These are phyloP conservation scores for Fragilaria radians DNA, from an alignment of 108 stramenopile species.

Conservation along the genomic window DNA sequence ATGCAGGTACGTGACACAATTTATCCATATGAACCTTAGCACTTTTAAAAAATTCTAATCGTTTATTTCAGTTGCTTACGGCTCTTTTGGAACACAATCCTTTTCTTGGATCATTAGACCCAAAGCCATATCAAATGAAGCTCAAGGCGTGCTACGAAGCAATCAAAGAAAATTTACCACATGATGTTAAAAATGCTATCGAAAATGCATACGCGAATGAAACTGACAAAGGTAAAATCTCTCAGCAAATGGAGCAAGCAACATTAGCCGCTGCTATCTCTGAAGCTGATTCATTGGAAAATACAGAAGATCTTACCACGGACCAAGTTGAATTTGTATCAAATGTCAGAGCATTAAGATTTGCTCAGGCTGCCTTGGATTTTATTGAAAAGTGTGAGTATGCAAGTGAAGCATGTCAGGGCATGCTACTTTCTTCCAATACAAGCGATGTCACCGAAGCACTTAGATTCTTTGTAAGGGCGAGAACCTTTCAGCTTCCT, in stretches of 20 bases:
- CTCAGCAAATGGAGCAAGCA: conserved; percentile 55
- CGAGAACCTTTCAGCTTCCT: conserved; percentile 88
- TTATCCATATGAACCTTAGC: not conserved
- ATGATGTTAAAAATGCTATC: conserved; percentile 49
- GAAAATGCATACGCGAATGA: conserved; percentile 50
- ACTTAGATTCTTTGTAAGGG: conserved; percentile 83
- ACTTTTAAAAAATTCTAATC: not conserved
- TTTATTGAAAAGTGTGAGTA: conserved; percentile 80
- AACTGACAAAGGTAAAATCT: conserved; percentile 23
- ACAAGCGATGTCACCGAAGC: conserved; percentile 88
- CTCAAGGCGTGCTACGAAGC: conserved; percentile 56
- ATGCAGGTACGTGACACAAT: conserved; percentile 63
- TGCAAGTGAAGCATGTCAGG: conserved; percentile 58
- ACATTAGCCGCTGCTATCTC: conserved; percentile 65
- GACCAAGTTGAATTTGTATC: conserved; percentile 45
- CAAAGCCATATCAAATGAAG: conserved; percentile 67
- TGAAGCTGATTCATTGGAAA: conserved; percentile 32
- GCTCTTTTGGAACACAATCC: conserved; percentile 90
- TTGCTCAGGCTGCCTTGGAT: conserved; percentile 65
- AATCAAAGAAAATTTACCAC: conserved; percentile 61
- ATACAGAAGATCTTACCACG: conserved; percentile 28
- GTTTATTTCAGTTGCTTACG: conserved; percentile 53
- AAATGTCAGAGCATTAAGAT: conserved; percentile 68
- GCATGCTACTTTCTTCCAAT: conserved; percentile 78
- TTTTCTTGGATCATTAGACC: conserved; percentile 86